Evolutionary conservation across 2,329 filamentous ascomycete species (phyloP).

Genomic region (Incumbomyces delicatus): DNA sequence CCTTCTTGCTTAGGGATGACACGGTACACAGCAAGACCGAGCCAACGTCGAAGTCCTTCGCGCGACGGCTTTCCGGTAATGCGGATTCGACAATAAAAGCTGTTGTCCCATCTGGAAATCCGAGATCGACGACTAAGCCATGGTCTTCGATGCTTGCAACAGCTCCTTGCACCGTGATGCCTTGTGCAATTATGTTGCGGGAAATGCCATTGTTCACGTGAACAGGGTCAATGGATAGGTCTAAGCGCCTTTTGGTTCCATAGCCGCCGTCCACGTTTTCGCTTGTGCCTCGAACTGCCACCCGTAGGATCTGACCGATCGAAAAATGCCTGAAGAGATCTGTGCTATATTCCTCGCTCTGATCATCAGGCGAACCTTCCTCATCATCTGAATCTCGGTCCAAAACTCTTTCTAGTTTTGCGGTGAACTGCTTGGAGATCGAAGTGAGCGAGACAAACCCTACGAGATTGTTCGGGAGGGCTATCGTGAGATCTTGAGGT

Average conservation of each 20-base stretch:
- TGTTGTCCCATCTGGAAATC: constrained; percentile 57
- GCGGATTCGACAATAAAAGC: constrained; percentile 84
- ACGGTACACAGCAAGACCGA: constrained; percentile 77
- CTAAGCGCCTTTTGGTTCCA: constrained; percentile 70
- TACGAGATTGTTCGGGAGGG: constrained; percentile 83
- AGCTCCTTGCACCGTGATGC: constrained; percentile 75
- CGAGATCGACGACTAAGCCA: constrained; percentile 86
- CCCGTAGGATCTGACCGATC: constrained; percentile 79
- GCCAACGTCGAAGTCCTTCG: constrained; percentile 67
- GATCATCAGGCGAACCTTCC: constrained; percentile 33
- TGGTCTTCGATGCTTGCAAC: constrained; percentile 92
- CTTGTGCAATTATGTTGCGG: constrained; percentile 61
- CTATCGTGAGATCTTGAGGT: constrained; percentile 64
- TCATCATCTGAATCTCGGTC: constrained; percentile 50
- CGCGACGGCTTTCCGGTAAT: constrained; percentile 55
- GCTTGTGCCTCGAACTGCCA: constrained; percentile 68
- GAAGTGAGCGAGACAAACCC: constrained; percentile 87
- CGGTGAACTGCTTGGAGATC: constrained; percentile 71
- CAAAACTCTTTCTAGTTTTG: constrained; percentile 59
- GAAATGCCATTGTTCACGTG: constrained; percentile 68
- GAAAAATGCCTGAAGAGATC: constrained; percentile 67
- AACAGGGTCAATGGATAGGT: constrained; percentile 72
- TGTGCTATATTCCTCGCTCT: constrained; percentile 46
- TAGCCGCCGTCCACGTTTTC: constrained; percentile 42
- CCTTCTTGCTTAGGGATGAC: constrained; percentile 61